Conservation (phyloP, 495 filamentous ascomycete species). For the Annulohypoxylon bovei region DNA sequence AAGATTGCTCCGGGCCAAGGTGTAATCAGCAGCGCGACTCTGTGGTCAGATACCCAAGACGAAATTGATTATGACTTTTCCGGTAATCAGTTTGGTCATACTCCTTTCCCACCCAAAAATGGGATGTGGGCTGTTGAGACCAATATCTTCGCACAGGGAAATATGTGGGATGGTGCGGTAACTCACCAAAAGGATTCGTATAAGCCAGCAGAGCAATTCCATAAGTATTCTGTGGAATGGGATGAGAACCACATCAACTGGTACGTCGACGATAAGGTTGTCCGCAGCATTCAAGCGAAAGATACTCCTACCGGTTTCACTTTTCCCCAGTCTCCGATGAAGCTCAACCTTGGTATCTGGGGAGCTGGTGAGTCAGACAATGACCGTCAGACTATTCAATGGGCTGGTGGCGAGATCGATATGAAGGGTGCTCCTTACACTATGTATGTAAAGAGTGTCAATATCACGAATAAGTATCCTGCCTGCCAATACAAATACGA, state of each 20-base stretch:
- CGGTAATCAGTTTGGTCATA: conserved; percentile 65
- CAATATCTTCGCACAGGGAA: conserved; percentile 94
- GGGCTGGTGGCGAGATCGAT: conserved; percentile 77
- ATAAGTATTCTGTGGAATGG: conserved; percentile 94
- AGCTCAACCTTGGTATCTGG: conserved; percentile 78
- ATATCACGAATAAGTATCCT: conserved; percentile 58
- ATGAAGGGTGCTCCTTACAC: conserved; percentile 71
- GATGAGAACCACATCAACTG: conserved; percentile 76
- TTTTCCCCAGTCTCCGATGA: conserved; percentile 81
- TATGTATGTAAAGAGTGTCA: conserved; percentile 71
- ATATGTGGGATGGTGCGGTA: conserved; percentile 66
- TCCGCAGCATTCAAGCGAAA: conserved; percentile 61
- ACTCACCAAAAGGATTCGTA: conserved; percentile 77
- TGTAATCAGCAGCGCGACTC: conserved; percentile 81
- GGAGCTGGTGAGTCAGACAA: conserved; percentile 74
- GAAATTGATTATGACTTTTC: conserved; percentile 95
- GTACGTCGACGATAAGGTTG: conserved; percentile 77
- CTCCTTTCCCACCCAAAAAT: conserved; percentile 44
- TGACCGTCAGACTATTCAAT: conserved; percentile 59
- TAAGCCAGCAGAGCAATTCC: conserved; percentile 72
- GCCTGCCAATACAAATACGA: conserved; percentile 57
- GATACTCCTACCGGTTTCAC: conserved; percentile 65
- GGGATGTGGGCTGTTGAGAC: conserved; percentile 70
- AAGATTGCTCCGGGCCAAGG: conserved; percentile 76
- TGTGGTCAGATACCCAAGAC: conserved; percentile 90